Conservation (phyloP, 2,329 filamentous ascomycete genomes). For the Pseudodiploospora longispora region DNA sequence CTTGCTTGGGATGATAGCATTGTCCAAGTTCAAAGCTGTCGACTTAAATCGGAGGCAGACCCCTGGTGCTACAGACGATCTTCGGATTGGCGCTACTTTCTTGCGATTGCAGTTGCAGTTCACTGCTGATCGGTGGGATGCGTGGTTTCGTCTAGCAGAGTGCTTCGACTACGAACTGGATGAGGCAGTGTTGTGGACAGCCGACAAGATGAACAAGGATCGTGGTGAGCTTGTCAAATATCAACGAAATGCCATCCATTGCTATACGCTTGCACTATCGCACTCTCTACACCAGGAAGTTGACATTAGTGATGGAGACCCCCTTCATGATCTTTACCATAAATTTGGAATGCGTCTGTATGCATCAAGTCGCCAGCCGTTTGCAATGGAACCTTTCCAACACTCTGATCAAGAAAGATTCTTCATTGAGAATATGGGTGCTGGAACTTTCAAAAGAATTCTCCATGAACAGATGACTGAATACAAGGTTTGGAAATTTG, state of each 20-base stretch:
- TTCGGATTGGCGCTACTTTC: conserved; percentile 73
- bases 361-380: conserved; percentile 53
- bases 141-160: conserved; percentile 82
- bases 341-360: conserved; percentile 56
- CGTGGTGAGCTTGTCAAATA: conserved; percentile 64
- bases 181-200: conserved; percentile 79
- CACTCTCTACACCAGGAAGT: conserved; percentile 41
- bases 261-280: conserved; percentile 56
- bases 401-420: conserved; percentile 50
- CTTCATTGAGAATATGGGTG: conserved; percentile 43
- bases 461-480: conserved; percentile 49
- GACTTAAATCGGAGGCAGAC: conserved; percentile 67
- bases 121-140: conserved; percentile 75
- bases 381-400: conserved; percentile 54
- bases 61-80: conserved; percentile 71
- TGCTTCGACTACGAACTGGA: conserved; percentile 84
- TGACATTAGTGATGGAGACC: conserved; percentile 39
- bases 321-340: conserved; percentile 50
- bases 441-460: conserved; percentile 43
- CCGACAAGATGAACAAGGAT: conserved; percentile 84
- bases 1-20: conserved; percentile 75
- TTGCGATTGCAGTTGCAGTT: conserved; percentile 77
- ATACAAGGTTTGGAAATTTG: conserved; percentile 55
- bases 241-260: conserved; percentile 76
- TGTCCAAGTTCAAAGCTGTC: conserved; percentile 71